Evolutionary conservation across 164 flowering plant genomes (phyloP).

Genomic region (Liquidambar formosana): DNA sequence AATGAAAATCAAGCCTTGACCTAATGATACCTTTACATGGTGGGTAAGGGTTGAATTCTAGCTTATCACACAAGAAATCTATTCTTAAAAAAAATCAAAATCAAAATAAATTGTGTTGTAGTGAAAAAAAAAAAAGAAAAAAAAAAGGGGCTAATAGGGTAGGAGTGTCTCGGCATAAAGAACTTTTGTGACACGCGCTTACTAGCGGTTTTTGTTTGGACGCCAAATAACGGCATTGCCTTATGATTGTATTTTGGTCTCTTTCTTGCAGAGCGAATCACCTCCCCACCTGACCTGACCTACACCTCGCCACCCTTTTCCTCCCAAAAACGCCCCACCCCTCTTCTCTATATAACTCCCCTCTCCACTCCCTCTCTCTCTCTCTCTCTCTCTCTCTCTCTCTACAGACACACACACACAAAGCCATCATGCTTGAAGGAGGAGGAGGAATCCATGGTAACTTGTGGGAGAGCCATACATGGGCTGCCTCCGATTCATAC

Average conservation of each 20-base stretch:
- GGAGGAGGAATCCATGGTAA: conserved; percentile 23
- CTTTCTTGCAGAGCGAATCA: conserved; percentile 31
- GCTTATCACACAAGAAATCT: no score
- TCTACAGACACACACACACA: no score
- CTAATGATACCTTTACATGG: no score
- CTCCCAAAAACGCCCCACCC: conserved; percentile 6
- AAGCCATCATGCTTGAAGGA: conserved; percentile 21
- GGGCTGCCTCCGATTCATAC: conserved; percentile 44
- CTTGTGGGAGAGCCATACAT: conserved; percentile 34
- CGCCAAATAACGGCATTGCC: conserved; percentile 58
- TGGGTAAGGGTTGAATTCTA: no score
- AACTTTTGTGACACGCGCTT: not conserved
- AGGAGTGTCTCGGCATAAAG: no score
- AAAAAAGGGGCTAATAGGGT: no score
- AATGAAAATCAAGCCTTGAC: no score
- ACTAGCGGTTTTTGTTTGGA: conserved; percentile 49
- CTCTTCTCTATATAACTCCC: not conserved
- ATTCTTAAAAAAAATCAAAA: no score
- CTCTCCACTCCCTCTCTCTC: conserved; percentile 12
- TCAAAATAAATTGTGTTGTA: no score
- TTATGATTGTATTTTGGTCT: conserved; percentile 70
- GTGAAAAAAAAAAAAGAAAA: no score
- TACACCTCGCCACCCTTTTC: conserved; percentile 27
- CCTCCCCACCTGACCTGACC: conserved; percentile 12
- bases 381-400: not conserved